These are phyloP conservation scores for Aschersonia sp. DNA, from an alignment of 2,329 filamentous ascomycete genomes.

Conservation along the genomic window DNA sequence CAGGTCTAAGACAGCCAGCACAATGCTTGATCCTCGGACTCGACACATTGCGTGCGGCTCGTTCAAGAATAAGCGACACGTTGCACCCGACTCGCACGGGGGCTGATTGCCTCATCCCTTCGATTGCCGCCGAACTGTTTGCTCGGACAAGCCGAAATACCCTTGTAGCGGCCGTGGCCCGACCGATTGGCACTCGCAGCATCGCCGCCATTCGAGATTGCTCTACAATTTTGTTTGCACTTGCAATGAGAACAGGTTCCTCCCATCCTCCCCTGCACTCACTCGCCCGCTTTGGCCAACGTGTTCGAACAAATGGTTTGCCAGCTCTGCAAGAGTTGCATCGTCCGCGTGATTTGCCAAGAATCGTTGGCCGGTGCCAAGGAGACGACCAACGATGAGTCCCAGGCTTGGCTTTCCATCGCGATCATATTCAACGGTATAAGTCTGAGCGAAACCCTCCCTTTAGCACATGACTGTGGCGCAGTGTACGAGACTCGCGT, in stretches of 20 bases:
- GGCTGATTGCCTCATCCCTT: too few species aligned
- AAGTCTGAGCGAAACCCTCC: conserved; percentile 9
- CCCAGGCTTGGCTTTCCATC: conserved; percentile 7
- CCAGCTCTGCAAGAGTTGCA: conserved; percentile 7
- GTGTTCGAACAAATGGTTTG: conserved; percentile 4
- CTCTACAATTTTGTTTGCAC: conserved; percentile 5
- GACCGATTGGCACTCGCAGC: too few species aligned
- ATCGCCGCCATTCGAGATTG: too few species aligned
- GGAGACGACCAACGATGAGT: conserved; percentile 10
- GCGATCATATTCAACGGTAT: conserved; percentile 15
- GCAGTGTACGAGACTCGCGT: not conserved
- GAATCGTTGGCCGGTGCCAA: conserved; percentile 9
- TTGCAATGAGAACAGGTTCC: conserved; percentile 8
- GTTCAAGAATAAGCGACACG: too few species aligned
- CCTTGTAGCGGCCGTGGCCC: too few species aligned
- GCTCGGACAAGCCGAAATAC: too few species aligned
- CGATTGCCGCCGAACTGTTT: too few species aligned
- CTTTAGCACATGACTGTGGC: not conserved
- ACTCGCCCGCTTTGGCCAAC: conserved; percentile 8
- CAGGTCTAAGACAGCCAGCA: too few species aligned
- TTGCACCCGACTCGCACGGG: too few species aligned
- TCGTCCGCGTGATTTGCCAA: conserved; percentile 13
- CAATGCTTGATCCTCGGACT: too few species aligned
- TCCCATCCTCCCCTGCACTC: conserved; percentile 2
- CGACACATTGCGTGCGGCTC: too few species aligned